Evolutionary conservation across 108 stramenopile species (phyloP).

Genomic region (Nitzschia palea): DNA sequence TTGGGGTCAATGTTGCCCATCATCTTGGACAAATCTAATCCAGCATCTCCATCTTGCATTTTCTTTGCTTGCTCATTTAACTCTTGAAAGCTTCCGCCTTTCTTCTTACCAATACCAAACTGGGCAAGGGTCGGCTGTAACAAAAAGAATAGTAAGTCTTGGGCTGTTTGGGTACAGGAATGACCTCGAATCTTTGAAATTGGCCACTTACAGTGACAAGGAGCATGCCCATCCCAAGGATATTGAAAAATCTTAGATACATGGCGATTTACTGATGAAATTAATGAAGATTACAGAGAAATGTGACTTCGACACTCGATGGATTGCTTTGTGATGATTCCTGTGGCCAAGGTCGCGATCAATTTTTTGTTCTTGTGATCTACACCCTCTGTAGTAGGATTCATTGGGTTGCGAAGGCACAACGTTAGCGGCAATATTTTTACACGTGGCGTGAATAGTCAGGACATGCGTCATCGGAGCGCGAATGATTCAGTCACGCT

Average conservation of each 20-base stretch:
- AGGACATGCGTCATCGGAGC: too few relatives aligned
- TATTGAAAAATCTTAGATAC: slow-evolving; percentile 14
- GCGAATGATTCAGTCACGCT: too few relatives aligned
- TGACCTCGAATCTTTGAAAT: background rate
- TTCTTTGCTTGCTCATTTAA: slow-evolving; percentile 53
- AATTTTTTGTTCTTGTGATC: too few relatives aligned
- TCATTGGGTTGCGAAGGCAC: too few relatives aligned
- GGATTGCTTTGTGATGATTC: too few relatives aligned
- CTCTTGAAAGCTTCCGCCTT: slow-evolving; percentile 52
- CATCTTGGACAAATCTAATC: slow-evolving; percentile 24
- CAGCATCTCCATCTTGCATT: slow-evolving; percentile 28
- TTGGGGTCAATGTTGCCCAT: slow-evolving; percentile 31
- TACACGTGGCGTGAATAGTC: too few relatives aligned
- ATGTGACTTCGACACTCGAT: too few relatives aligned
- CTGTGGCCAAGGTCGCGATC: too few relatives aligned
- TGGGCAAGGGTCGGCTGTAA: slow-evolving; percentile 56
- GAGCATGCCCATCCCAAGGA: slow-evolving; percentile 19
- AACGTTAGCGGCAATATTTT: too few relatives aligned
- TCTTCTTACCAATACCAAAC: slow-evolving; percentile 56
- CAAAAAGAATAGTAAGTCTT: background rate
- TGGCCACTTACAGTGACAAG: slow-evolving; percentile 10
- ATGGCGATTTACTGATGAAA: slow-evolving; percentile 10
- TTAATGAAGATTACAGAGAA: background rate
- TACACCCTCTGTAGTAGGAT: too few relatives aligned
- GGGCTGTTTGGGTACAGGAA: background rate